Conservation (phyloP, 306 rosid genomes). For the Leucaena leucocephala region DNA sequence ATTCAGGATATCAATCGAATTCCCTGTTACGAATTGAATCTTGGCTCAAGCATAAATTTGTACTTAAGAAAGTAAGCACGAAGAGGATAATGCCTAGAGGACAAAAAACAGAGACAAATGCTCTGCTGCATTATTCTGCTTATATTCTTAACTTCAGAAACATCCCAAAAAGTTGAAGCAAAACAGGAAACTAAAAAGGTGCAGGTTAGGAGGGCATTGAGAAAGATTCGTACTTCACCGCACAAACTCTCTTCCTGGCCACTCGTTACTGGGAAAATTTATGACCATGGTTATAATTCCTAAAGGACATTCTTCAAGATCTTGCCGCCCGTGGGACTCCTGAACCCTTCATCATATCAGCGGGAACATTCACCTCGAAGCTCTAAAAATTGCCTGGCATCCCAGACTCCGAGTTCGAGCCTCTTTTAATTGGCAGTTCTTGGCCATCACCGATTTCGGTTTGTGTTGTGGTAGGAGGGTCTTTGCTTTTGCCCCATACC, state of each 20-base stretch:
- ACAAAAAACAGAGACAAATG: constrained; percentile 27
- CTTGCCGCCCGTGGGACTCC: constrained; percentile 25
- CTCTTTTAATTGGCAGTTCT: constrained; percentile 64
- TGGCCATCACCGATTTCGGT: constrained; percentile 43
- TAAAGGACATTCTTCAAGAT: constrained; percentile 30
- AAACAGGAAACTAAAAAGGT: constrained; percentile 29
- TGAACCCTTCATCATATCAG: constrained; percentile 29
- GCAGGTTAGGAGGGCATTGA: constrained; percentile 16
- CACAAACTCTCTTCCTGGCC: constrained; percentile 47
- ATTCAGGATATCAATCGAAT: constrained; percentile 18
- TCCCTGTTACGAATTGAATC: constrained; percentile 9
- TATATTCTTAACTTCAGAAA: constrained; percentile 19
- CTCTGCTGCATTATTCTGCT: constrained; percentile 43
- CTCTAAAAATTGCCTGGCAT: constrained; percentile 30
- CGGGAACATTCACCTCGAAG: constrained; percentile 38
- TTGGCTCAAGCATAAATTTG: constrained; percentile 11
- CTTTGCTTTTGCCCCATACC: constrained; percentile 97
- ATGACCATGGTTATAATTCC: constrained; percentile 1
- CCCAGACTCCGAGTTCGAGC: constrained; percentile 27
- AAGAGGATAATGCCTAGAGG: background rate
- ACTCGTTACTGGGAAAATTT: constrained; percentile 34
- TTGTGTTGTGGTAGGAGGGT: constrained; percentile 34
- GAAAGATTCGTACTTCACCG: constrained; percentile 46
- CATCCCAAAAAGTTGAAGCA: constrained; percentile 24
- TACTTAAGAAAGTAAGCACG: background rate